A percentile compares a stretch with the other conserved stretches of the same genome.
Evolutionary conservation across 1,284 basidiomycete species (phyloP).

Genomic region (Irpex sp.): DNA sequence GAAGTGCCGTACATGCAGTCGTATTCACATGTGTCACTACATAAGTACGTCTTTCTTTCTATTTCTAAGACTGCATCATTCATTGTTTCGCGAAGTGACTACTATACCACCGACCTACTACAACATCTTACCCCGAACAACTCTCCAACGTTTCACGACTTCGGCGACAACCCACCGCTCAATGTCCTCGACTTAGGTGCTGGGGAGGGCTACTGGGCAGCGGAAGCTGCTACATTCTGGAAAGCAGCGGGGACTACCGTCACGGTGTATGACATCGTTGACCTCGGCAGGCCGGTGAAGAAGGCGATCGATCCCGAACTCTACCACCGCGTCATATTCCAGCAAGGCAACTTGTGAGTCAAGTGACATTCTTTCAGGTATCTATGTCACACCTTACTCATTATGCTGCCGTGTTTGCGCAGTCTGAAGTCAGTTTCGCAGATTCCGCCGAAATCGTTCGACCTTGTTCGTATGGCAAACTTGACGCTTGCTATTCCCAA

Average conservation of each 20-base stretch:
- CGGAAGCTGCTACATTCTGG: constrained; percentile 60
- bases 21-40: constrained; percentile 1
- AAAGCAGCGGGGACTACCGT: constrained; percentile 42
- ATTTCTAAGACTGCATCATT: constrained; percentile 4
- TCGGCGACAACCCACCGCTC: constrained; percentile 44
- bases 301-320: constrained; percentile 17
- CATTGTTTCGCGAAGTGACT: constrained; percentile 42
- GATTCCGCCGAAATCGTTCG: constrained; percentile 58
- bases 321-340: constrained; percentile 50
- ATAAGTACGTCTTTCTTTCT: constrained; percentile 1
- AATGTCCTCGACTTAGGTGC: constrained; percentile 71
- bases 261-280: constrained; percentile 62
- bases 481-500: constrained; percentile 57
- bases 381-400: neutral
- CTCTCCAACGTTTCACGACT: constrained; percentile 58
- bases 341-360: constrained; percentile 59
- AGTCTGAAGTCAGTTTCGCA: constrained; percentile 47
- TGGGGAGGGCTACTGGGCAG: constrained; percentile 62
- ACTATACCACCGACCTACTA: constrained; percentile 48
- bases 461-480: constrained; percentile 69
- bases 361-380: constrained; percentile 23
- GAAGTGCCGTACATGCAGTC: constrained; percentile 3
- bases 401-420: constrained; percentile 33
- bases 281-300: constrained; percentile 34
- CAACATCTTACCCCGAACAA: constrained; percentile 42